Evolutionary conservation across 2,329 filamentous ascomycete genomes (phyloP).

Genomic region (Neocatenulostroma microsporum): DNA sequence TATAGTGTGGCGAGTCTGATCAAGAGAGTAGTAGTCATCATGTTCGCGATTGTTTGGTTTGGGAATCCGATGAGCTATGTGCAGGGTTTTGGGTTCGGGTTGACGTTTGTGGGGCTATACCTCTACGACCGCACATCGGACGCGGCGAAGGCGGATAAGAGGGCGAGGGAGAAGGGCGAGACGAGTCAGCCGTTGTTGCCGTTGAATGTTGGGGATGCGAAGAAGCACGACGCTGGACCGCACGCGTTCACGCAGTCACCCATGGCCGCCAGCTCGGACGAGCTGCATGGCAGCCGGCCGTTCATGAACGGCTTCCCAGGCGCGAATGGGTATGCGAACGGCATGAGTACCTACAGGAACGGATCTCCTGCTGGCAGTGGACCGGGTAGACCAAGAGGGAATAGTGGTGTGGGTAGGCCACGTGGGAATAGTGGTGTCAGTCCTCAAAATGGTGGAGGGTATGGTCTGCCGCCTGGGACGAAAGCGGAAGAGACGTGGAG

Average conservation of each 20-base stretch:
- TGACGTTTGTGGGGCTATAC: conserved; percentile 89
- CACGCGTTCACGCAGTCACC: conserved; percentile 17
- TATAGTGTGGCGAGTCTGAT: conserved; percentile 95
- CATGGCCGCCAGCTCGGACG: conserved; percentile 9
- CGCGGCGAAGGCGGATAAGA: conserved; percentile 77
- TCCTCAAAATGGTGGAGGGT: conserved; percentile 14
- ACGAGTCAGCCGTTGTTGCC: conserved; percentile 59
- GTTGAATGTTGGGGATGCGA: conserved; percentile 37
- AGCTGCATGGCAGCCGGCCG: conserved; percentile 5
- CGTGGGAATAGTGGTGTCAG: conserved; percentile 6
- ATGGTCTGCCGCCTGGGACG: conserved; percentile 62
- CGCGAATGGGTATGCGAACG: conserved; percentile 25
- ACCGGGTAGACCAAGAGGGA: conserved; percentile 15
- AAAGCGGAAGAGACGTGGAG: conserved; percentile 82
- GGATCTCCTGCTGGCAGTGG: conserved; percentile 14
- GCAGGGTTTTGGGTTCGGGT: conserved; percentile 74
- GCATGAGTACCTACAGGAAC: too few species aligned
- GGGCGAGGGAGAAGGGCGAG: conserved; percentile 57
- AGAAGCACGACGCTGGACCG: conserved; percentile 20
- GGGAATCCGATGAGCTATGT: conserved; percentile 75
- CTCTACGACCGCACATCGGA: conserved; percentile 90
- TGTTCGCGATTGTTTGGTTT: conserved; percentile 94
- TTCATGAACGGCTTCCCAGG: conserved; percentile 19
- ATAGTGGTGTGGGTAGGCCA: conserved; percentile 4
- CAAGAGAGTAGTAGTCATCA: conserved; percentile 94